These are phyloP conservation scores for Dictyostelium intermedium DNA, from an alignment of 78 protist genomes.

Conservation along the genomic window DNA sequence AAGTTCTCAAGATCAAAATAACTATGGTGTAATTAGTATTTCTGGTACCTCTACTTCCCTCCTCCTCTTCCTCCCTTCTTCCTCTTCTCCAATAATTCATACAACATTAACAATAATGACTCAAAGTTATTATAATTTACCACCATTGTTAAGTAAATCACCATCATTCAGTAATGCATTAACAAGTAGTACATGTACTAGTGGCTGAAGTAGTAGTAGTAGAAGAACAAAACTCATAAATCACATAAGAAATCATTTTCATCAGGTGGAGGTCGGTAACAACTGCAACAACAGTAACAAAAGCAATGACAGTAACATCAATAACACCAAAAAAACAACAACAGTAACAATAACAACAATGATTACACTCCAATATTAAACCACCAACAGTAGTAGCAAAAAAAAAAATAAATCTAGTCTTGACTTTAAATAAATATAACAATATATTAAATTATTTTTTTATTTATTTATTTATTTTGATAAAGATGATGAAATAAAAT, in stretches of 20 bases:
- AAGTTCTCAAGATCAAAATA: neutral
- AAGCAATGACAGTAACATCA: too few species aligned
- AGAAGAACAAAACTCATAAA: neutral
- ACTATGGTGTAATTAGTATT: neutral
- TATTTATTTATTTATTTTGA: too few species aligned
- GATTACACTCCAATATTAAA: too few species aligned
- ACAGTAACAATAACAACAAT: too few species aligned
- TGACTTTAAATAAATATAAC: too few species aligned
- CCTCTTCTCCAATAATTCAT: neutral
- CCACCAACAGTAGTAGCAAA: too few species aligned
- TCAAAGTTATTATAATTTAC: neutral
- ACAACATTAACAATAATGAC: neutral
- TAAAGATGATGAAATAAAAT: too few species aligned
- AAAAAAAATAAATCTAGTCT: too few species aligned
- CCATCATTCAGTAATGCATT: neutral
- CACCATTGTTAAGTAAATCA: neutral
- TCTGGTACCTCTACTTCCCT: neutral
- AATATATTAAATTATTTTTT: too few species aligned
- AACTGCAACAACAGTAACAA: neutral
- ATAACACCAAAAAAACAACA: too few species aligned
- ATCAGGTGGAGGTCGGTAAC: neutral
- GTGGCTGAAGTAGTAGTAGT: neutral
- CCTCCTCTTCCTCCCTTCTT: too few species aligned
- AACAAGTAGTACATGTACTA: neutral
- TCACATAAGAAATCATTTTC: conserved; percentile 27